Base-by-base conservation (phyloP, 345 rosid species). In the Hypericum perforatum region DNA sequence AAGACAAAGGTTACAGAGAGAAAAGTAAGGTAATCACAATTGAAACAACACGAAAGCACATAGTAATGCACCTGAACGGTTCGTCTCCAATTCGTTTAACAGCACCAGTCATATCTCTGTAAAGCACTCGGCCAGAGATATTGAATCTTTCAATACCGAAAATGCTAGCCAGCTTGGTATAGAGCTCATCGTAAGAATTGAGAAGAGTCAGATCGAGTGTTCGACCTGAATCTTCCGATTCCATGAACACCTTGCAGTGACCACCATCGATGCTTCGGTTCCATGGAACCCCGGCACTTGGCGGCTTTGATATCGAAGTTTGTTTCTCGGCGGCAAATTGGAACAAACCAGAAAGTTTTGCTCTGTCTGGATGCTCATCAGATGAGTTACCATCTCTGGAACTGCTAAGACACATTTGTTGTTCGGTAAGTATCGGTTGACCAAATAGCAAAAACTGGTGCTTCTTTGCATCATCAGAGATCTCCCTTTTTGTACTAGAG, bases 201-300 rank as follows among this genome's bases (percentile, higher is more conserved):
- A 79, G 67, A 57, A 67, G 59, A 0, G 79, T 56, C 8, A 79
- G 85, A 50, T 79, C 77, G 3, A 79, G 67, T 5, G 78, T 76
- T 11, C 85, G 79, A 22, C 85, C 85, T 8, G 74, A 74, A 29
- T 79, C 79, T 53, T 79, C 82, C 0, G 81, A 76, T 61, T 72
- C 82, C 68, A 79, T 64, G 72, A 79, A 79, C 11, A 79, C 81
- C 56, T 74, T 79, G 71, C 85, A 79, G 16, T 74, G 75, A 39
- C 81, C 76, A 3, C 60, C 67, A 53, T 75, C 76, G 14, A 59
- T 54, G 13, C 60, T 57, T 60, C 58, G 69, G 36, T 43, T 69
- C 72, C 76, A 69, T 7, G 51, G 80, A 12, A 61, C 56, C 15
- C 67, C 67, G 53, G 63, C 73, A 44, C 69, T 56, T 0, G 74